These are phyloP conservation scores for Coniferiporia weirii DNA, from an alignment of 1,284 basidiomycete genomes.

Conservation along the genomic window DNA sequence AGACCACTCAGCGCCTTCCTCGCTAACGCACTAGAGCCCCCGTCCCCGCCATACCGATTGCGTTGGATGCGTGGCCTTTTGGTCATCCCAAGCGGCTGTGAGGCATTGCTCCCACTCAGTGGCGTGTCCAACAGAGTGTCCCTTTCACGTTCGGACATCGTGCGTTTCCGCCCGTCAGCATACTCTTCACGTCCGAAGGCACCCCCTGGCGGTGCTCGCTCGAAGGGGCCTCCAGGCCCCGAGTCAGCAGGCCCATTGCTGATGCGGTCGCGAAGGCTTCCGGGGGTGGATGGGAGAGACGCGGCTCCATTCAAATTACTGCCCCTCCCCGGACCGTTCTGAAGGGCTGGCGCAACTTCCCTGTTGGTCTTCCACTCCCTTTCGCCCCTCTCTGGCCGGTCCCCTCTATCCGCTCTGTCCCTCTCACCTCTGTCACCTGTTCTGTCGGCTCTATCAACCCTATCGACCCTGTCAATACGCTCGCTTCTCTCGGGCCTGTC, in stretches of 20 bases:
- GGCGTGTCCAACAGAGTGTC: not conserved
- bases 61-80: conserved; percentile 38
- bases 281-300: not conserved
- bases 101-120: not conserved
- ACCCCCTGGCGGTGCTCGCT: conserved; percentile 15
- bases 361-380: conserved; percentile 14
- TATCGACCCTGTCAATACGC: conserved; percentile 1
- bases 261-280: conserved; percentile 13
- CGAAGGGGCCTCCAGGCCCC: conserved; percentile 10
- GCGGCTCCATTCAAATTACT: conserved; percentile 6
- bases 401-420: conserved; percentile 3
- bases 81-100: conserved; percentile 8
- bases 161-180: conserved; percentile 59
- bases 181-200: conserved; percentile 52
- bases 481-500: conserved; percentile 3
- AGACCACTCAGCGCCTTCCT: conserved; percentile 3
- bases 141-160: conserved; percentile 38
- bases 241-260: conserved; percentile 1
- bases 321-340: not conserved
- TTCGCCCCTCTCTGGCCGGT: conserved; percentile 6
- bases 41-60: conserved; percentile 38
- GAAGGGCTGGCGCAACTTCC: not conserved
- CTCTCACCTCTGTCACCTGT: conserved; percentile 11
- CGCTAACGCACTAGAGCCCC: not conserved
- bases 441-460: conserved; percentile 3